phyloP scores from a whole-genome alignment of 495 filamentous ascomycete species.

The Podospora didyma region DNA sequence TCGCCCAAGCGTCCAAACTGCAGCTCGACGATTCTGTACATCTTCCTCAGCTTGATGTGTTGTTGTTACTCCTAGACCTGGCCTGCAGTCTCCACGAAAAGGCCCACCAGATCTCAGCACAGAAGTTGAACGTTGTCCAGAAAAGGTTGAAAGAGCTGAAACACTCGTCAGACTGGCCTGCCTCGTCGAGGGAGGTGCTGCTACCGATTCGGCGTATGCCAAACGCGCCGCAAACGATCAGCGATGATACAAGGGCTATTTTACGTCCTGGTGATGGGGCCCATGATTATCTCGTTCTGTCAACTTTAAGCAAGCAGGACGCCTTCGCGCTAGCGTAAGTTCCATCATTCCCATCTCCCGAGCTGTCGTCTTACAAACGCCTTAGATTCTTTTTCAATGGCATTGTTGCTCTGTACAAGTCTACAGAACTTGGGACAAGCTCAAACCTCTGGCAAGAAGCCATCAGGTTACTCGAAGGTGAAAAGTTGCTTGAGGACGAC shows the following conservation, averaged over 20 bases:
- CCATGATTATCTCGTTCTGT: constrained; percentile 46
- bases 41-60: constrained; percentile 67
- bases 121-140: constrained; percentile 71
- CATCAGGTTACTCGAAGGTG: constrained; percentile 23
- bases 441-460: constrained; percentile 41
- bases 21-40: constrained; percentile 66
- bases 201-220: constrained; percentile 55
- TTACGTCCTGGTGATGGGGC: constrained; percentile 45
- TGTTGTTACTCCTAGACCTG: constrained; percentile 78
- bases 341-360: not conserved
- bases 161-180: constrained; percentile 54
- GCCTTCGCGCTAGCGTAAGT: constrained; percentile 45
- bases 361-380: constrained; percentile 38
- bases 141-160: constrained; percentile 59
- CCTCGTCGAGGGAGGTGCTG: constrained; percentile 62
- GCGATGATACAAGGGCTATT: constrained; percentile 51
- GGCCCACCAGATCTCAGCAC: constrained; percentile 52
- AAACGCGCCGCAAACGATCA: constrained; percentile 48
- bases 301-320: constrained; percentile 47
- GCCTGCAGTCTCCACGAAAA: constrained; percentile 67
- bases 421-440: constrained; percentile 60
- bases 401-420: constrained; percentile 59
- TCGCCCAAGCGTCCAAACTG: constrained; percentile 73
- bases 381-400: constrained; percentile 58
- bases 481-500: too few relatives aligned